Evolutionary conservation across 2,329 filamentous ascomycete species (phyloP).

Genomic region (Torrubiella hemipterigena): DNA sequence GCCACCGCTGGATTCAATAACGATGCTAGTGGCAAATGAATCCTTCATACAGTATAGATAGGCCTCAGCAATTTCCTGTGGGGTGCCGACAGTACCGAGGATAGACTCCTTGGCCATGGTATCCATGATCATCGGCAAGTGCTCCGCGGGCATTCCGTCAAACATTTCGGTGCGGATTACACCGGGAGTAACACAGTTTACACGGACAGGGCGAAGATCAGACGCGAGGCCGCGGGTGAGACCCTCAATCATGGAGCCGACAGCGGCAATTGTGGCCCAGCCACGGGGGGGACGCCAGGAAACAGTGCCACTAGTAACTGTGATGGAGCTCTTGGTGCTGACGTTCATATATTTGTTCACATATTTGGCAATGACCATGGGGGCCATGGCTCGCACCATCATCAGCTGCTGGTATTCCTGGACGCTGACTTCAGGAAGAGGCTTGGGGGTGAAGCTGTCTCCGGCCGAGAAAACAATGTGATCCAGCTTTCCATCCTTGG

Average conservation of each 20-base stretch:
- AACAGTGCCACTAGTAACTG: slow-evolving; percentile 42
- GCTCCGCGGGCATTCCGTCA: slow-evolving; percentile 5
- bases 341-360: slow-evolving; percentile 28
- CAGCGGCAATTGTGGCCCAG: slow-evolving; percentile 36
- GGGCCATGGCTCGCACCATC: slow-evolving; percentile 37
- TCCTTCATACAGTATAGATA: slow-evolving; percentile 32
- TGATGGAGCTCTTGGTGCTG: slow-evolving; percentile 33
- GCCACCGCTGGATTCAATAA: slow-evolving; percentile 15
- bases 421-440: slow-evolving; percentile 27
- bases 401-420: slow-evolving; percentile 25
- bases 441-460: slow-evolving; percentile 22
- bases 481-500: slow-evolving; percentile 37
- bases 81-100: slow-evolving; percentile 14
- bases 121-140: slow-evolving; percentile 6
- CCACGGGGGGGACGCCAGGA: slow-evolving; percentile 36
- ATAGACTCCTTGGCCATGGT: slow-evolving; percentile 9
- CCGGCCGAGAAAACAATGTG: slow-evolving; percentile 48
- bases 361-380: slow-evolving; percentile 40
- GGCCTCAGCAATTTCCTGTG: slow-evolving; percentile 28
- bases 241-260: slow-evolving; percentile 37
- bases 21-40: slow-evolving; percentile 20
- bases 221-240: slow-evolving; percentile 45
- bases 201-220: slow-evolving; percentile 50
- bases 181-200: slow-evolving; percentile 50
- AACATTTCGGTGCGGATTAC: slow-evolving; percentile 33